These are phyloP conservation scores for Spergularia bocconei DNA, from an alignment of 148 eudicot genomes.

Conservation along the genomic window DNA sequence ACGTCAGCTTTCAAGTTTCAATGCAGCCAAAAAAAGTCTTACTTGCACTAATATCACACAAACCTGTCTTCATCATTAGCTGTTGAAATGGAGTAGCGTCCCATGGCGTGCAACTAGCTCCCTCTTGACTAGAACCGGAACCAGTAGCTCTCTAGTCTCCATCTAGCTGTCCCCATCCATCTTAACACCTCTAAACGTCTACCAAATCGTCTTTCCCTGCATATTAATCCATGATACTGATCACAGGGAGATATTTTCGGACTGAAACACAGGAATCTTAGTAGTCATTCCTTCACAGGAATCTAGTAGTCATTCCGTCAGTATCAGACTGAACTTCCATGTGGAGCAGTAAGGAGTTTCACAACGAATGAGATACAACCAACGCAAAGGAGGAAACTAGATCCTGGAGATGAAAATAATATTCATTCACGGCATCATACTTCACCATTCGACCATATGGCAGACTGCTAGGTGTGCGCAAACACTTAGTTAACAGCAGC, in stretches of 20 bases:
- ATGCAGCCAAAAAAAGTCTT: not conserved
- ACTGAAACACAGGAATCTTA: not conserved
- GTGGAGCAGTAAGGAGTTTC: not conserved
- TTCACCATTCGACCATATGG: no score
- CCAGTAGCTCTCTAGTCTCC: not conserved
- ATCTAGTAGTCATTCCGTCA: no score
- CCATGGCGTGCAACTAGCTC: not conserved
- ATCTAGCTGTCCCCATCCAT: not conserved
- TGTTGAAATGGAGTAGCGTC: not conserved
- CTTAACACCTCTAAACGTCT: not conserved
- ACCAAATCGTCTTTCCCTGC: not conserved
- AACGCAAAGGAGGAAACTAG: not conserved
- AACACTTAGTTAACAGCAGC: no score
- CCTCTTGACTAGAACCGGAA: not conserved
- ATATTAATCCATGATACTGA: not conserved
- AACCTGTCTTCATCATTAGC: constrained; percentile 5
- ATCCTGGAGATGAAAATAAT: not conserved
- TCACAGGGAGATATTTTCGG: not conserved
- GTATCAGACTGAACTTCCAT: not conserved
- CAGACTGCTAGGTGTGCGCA: no score
- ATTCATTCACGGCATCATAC: no score
- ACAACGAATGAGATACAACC: not conserved
- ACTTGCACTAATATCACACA: not conserved
- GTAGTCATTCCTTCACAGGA: not conserved
- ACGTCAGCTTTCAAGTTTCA: not conserved